Conservation (phyloP, 139 green algal species). For the Astrephomene gubernaculifera region DNA sequence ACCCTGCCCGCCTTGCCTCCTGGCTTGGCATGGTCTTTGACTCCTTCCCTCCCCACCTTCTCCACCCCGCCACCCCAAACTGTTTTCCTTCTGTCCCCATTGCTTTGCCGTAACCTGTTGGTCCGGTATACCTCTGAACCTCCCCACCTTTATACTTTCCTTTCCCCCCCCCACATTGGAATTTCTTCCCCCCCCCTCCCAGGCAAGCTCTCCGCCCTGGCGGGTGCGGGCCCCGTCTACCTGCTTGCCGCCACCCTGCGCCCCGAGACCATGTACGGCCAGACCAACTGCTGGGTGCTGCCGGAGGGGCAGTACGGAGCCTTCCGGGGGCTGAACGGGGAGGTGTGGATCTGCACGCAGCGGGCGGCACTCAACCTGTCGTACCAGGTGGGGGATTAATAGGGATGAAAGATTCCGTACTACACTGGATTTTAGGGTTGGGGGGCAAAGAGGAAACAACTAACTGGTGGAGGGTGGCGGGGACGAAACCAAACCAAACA, state of each 20-base stretch:
- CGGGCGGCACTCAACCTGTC: constrained; percentile 93
- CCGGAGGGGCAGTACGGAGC: constrained; percentile 96
- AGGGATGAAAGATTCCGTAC: not conserved
- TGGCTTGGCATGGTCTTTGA: too few relatives aligned
- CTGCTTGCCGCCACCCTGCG: constrained; percentile 96
- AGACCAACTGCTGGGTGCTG: constrained; percentile 99
- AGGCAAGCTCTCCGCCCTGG: constrained; percentile 84
- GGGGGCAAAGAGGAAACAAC: too few relatives aligned
- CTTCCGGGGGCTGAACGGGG: constrained; percentile 78
- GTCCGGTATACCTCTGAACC: too few relatives aligned
- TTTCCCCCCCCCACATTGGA: not conserved
- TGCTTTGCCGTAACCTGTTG: too few relatives aligned
- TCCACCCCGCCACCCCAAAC: too few relatives aligned
- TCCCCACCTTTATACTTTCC: too few relatives aligned
- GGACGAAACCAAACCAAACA: too few relatives aligned
- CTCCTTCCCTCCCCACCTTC: too few relatives aligned
- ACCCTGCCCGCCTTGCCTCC: too few relatives aligned
- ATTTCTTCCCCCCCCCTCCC: not conserved
- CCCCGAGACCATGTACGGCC: constrained; percentile 99
- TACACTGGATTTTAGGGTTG: too few relatives aligned
- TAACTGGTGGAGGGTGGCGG: too few relatives aligned
- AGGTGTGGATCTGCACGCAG: constrained; percentile 92
- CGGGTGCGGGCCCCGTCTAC: constrained; percentile 82
- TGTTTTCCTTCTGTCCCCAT: too few relatives aligned
- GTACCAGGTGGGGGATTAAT: constrained; percentile 79